Evolutionary conservation across 192 early-diverging fungal species (phyloP).

Genomic region (Podila epicladia): DNA sequence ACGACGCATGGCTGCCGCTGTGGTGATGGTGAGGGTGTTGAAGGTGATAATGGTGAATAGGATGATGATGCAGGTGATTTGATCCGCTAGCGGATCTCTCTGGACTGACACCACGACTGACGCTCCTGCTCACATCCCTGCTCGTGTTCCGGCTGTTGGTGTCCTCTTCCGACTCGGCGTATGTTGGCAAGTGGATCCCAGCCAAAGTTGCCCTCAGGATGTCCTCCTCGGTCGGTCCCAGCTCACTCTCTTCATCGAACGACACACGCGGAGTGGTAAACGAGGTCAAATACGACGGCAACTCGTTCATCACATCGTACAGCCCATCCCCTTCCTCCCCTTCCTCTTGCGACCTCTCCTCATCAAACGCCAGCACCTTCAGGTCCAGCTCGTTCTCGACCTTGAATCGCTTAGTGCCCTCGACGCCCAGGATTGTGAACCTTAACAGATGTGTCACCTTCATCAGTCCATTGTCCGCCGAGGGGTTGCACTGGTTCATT

Average conservation of each 20-base stretch:
- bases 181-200: slow-evolving; percentile 36
- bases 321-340: not conserved
- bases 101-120: not conserved
- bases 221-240: slow-evolving; percentile 19
- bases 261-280: slow-evolving; percentile 29
- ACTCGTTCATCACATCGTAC: slow-evolving; percentile 2
- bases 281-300: slow-evolving; percentile 43
- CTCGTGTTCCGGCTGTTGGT: slow-evolving; percentile 14
- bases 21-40: slow-evolving; percentile 2
- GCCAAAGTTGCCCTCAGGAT: slow-evolving; percentile 13
- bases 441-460: slow-evolving; percentile 28
- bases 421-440: slow-evolving; percentile 26
- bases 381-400: slow-evolving; percentile 29
- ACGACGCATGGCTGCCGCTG: not conserved
- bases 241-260: slow-evolving; percentile 19
- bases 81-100: not conserved
- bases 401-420: slow-evolving; percentile 17
- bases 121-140: slow-evolving; percentile 10
- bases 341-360: slow-evolving; percentile 11
- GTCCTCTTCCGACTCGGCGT: slow-evolving; percentile 43
- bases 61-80: not conserved
- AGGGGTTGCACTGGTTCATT: slow-evolving; percentile 34
- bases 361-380: slow-evolving; percentile 33
- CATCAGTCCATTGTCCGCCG: slow-evolving; percentile 30
- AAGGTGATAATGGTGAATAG: not conserved